A percentile compares a stretch with the other conserved stretches of the same genome.
phyloP scores from a whole-genome alignment of 176 grass and related monocot species.

The Carex cristatella region DNA sequence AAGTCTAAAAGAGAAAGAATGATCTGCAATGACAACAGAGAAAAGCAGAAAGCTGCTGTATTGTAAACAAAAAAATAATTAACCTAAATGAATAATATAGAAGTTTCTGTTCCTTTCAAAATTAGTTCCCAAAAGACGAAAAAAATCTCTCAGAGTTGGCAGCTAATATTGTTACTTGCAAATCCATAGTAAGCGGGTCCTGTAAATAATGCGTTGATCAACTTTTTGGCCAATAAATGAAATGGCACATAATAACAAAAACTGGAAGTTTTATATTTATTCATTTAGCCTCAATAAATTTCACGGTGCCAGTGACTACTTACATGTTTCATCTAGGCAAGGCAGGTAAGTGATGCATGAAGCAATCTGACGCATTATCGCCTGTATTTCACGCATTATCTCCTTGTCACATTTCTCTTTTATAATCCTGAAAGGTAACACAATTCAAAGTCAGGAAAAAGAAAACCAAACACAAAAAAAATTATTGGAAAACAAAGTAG shows the following conservation, averaged over 20 bases:
- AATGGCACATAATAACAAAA: not conserved
- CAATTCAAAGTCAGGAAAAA: not conserved
- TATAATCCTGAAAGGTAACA: slow-evolving; percentile 35
- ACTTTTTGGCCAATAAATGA: not conserved
- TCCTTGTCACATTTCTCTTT: slow-evolving; percentile 97
- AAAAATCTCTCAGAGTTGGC: too few relatives aligned
- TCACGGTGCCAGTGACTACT: not conserved
- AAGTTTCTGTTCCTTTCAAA: not conserved
- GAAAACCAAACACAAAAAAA: not conserved
- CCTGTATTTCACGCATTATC: slow-evolving; percentile 99
- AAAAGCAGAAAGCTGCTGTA: not conserved
- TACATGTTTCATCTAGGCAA: slow-evolving; percentile 96
- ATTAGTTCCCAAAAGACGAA: too few relatives aligned
- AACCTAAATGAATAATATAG: not conserved
- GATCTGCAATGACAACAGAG: not conserved
- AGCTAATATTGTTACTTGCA: too few relatives aligned
- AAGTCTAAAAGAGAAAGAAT: not conserved
- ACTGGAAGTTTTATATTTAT: not conserved
- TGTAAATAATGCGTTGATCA: not conserved
- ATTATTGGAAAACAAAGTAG: not conserved
- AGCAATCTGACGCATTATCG: slow-evolving; percentile 94
- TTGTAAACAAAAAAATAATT: not conserved
- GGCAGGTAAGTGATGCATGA: slow-evolving; percentile 95
- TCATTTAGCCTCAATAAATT: not conserved
- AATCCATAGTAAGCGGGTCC: not conserved